Conservation (phyloP, 2,329 filamentous ascomycete genomes). For the Apiospora arundinis region DNA sequence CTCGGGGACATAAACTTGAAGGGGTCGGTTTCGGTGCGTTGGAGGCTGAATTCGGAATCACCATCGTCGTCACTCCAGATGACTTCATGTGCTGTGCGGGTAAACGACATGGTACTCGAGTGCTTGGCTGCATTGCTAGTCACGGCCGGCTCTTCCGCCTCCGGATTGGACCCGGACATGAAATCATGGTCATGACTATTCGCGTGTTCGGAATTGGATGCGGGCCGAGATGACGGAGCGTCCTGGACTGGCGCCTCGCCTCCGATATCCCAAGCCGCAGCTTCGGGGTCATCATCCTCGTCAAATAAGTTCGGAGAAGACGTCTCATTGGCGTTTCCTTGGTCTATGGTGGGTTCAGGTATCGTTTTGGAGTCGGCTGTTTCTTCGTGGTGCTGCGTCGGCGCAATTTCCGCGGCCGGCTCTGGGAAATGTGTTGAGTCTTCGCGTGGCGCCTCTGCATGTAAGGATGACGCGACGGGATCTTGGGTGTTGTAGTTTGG, state of each 20-base stretch:
- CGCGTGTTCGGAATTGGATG: conserved; percentile 25
- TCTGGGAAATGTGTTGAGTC: conserved; percentile 10
- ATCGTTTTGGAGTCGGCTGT: conserved; percentile 26
- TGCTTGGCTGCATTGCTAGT: conserved; percentile 54
- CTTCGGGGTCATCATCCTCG: conserved; percentile 35
- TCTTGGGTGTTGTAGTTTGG: conserved; percentile 45
- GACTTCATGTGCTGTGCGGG: conserved; percentile 65
- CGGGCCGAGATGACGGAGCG: conserved; percentile 17
- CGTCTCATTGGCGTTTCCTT: conserved; percentile 26
- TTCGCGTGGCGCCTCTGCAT: conserved; percentile 24
- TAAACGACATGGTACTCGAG: conserved; percentile 67
- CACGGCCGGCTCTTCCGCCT: conserved; percentile 26
- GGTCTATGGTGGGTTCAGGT: conserved; percentile 27
- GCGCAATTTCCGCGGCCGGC: background rate
- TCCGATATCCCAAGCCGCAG: conserved; percentile 36
- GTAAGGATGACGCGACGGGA: background rate
- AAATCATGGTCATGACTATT: conserved; percentile 26
- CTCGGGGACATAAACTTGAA: conserved; percentile 65
- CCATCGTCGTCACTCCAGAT: conserved; percentile 62
- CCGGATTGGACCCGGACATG: conserved; percentile 24
- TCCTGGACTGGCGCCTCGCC: conserved; percentile 20
- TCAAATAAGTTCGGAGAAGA: conserved; percentile 34
- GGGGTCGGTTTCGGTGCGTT: conserved; percentile 59
- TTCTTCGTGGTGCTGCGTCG: conserved; percentile 21
- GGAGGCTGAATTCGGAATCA: conserved; percentile 62